Conservation (phyloP, 2,329 filamentous ascomycete genomes). For the Daldinia sp. region DNA sequence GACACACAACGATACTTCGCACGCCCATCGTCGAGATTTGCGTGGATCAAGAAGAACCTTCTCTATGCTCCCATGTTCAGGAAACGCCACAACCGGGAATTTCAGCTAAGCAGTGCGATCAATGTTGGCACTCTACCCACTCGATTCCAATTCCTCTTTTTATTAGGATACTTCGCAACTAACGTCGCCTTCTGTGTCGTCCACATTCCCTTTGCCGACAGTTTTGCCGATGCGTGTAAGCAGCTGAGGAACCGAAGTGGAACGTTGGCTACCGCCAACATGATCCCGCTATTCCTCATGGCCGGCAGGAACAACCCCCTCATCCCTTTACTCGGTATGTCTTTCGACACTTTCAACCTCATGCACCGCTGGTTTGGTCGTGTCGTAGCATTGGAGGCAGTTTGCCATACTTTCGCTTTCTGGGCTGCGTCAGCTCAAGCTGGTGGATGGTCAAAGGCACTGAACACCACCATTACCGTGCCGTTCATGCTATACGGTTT, state of each 20-base stretch:
- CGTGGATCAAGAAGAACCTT: slow-evolving; percentile 73
- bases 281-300: slow-evolving; percentile 78
- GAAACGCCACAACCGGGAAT: slow-evolving; percentile 79
- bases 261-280: slow-evolving; percentile 75
- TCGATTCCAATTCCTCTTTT: slow-evolving; percentile 76
- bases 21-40: slow-evolving; percentile 58
- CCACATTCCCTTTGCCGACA: slow-evolving; percentile 66
- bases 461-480: slow-evolving; percentile 48
- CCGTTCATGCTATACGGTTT: slow-evolving; percentile 68
- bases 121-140: slow-evolving; percentile 81
- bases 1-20: slow-evolving; percentile 83
- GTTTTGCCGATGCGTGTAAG: slow-evolving; percentile 54
- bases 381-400: slow-evolving; percentile 74
- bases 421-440: slow-evolving; percentile 53
- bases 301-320: slow-evolving; percentile 81
- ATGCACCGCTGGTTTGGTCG: slow-evolving; percentile 83
- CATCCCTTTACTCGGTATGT: slow-evolving; percentile 74
- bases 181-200: slow-evolving; percentile 82
- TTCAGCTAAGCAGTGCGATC: slow-evolving; percentile 72
- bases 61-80: slow-evolving; percentile 75
- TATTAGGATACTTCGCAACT: slow-evolving; percentile 71
- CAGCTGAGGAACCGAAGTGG: slow-evolving; percentile 74
- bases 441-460: slow-evolving; percentile 59
- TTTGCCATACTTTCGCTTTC: slow-evolving; percentile 72
- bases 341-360: slow-evolving; percentile 84